Base-by-base conservation (phyloP, 2,329 filamentous ascomycete species). In the Lizonia empirigonia region DNA sequence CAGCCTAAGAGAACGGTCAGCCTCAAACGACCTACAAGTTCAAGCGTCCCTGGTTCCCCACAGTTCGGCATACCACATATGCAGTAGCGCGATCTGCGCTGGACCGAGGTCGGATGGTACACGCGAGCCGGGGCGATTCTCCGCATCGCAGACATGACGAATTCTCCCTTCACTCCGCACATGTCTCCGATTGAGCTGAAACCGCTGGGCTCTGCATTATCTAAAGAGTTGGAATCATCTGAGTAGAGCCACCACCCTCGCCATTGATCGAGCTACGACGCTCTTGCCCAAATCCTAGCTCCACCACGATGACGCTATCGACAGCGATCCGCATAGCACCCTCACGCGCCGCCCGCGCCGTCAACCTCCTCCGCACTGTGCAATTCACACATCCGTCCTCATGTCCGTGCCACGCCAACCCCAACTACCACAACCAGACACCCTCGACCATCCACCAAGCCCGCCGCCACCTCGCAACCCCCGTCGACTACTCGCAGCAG, bases 331-430 rank as follows among this genome's bases (percentile, higher is more conserved):
- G 69, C 8, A 69, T 71, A 51, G 56, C 63, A 39, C 78, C 78
- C 22, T 74, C 78, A 3, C 73, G 76, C 47, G 78, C 79, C 34
- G 79, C 82, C 37, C 80, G 86, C 60, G 90, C 90, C 13, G 77
- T 85, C 52, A 89, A 82, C 61, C 81, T 93, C 40, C 85, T 97
- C 40, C 87, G 90, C 46, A 92, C 93, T n/a, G 85, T 99, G 47
- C 93, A 96, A 74, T 95, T 88, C 72, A 88, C 88, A 1, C 93
- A 94, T 71, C 91, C 90, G 50, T 91, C 91, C 5, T 93, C 93
- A 6, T 97, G 94, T 74, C 94, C 94, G 1, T 97, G 94, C 74
- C 94, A 99, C 71, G 89, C 89, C 34, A 97, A 96, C 65, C 90
- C 91, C 9, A 83, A 93, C 70, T 86, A 91, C 62, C 86, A 92